Base-by-base conservation (phyloP, 495 filamentous ascomycete species). In the Neurospora sp. region DNA sequence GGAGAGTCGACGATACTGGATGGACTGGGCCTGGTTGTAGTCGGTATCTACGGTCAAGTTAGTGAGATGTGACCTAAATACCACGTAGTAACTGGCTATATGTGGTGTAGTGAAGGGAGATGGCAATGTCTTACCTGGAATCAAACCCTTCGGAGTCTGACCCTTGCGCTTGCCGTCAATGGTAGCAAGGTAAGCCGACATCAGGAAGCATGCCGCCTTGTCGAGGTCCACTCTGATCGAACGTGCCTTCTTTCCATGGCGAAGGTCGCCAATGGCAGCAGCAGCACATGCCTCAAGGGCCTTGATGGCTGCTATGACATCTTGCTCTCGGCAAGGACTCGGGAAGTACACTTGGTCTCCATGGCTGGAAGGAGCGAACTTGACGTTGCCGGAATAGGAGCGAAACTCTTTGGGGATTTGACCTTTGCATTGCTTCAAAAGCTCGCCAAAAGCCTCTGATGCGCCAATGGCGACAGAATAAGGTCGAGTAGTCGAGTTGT, bases 101-200 rank as follows among this genome's bases (percentile, higher is more conserved):
- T 66, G 54, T 35, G 54, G 27, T 18, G 9, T 40, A n/a, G 49
- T 14, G 27, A 60, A 20, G 14, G 20, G 14, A 18, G 80, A 23
- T 35, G 35, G 35, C 35, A 35, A 35, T 35, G n/a, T 4, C 87
- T 46, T 80, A 92, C 90, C 87, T 77, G 91, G 90, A 49, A 93
- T 78, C 74, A 87, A 87, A 14, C 84, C 83, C 78, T 89, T 90
- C 82, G 3, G 87, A 86, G 78, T 92, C 84, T 72, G 84, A 8
- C 54, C 76, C 77, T 93, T 93, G 38, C 87, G 88, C 78, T 91
- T 79, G n/a, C 91, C 91, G 75, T 89, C 90, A 41, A 93, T 84
- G 73, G 89, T 91, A 23, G 90, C 88, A 77, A 94, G 83, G 76
- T 93, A 93, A 4, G 91, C 89, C 74, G 91, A 90, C 80, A 92